Conservation (phyloP, 345 rosid genomes). For the Eucalyptus sp. region DNA sequence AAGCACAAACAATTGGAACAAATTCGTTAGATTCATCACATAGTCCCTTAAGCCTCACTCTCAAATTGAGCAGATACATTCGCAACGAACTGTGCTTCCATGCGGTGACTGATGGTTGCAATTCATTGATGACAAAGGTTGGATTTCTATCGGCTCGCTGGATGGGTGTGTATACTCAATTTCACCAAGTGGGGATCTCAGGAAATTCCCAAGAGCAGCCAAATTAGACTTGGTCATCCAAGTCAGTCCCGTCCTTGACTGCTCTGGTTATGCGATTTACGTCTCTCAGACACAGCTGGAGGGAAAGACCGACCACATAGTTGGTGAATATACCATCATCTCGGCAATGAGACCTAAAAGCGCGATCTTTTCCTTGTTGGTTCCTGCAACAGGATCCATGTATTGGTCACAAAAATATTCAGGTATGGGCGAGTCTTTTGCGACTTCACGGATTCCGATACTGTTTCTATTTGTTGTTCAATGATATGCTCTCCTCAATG, state of each 20-base stretch:
- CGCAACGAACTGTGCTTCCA: background rate
- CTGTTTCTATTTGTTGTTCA: background rate
- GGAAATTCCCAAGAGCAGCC: conserved; percentile 31
- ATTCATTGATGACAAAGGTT: conserved; percentile 26
- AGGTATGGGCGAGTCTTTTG: conserved; percentile 16
- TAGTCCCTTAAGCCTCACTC: background rate
- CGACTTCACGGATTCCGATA: background rate
- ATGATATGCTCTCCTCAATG: background rate
- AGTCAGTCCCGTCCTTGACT: conserved; percentile 47
- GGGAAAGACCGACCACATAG: conserved; percentile 25
- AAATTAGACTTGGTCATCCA: conserved; percentile 38
- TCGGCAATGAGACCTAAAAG: conserved; percentile 53
- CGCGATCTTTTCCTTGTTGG: conserved; percentile 46
- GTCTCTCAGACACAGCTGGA: conserved; percentile 57
- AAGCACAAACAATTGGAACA: too few relatives aligned
- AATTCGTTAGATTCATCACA: background rate
- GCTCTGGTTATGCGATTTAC: conserved; percentile 66
- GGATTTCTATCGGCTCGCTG: conserved; percentile 73
- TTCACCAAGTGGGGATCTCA: conserved; percentile 56
- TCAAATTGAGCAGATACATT: background rate
- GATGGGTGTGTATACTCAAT: conserved; percentile 75
- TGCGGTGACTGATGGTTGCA: background rate
- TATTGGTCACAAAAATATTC: conserved; percentile 78
- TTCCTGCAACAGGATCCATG: conserved; percentile 53
- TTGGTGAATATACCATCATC: conserved; percentile 24